Evolutionary conservation across 768 basidiomycete genomes (phyloP), one percentile per base, ranked within the genome.

Genomic region (Mycena floridula): DNA sequence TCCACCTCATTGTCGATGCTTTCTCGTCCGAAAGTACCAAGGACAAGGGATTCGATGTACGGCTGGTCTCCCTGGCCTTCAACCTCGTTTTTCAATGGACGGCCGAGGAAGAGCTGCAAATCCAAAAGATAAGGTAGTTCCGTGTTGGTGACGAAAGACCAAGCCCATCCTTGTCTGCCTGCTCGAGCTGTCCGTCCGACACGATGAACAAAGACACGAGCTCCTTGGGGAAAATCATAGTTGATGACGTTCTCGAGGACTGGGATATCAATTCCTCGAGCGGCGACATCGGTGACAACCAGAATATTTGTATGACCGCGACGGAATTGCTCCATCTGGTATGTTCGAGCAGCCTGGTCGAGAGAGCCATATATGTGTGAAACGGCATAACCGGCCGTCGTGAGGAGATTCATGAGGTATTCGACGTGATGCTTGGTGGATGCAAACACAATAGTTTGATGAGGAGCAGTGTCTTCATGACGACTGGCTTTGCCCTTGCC

Each of bases 381-480:
- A 15, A 90, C 84, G 2, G 89, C 70, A 59, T 95, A 99, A 9
- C 91, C 90, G 7, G 85, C 83, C 11, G 85, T 74, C 3, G 72
- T 73, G 43, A 99, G 74, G 4, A 99, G 70, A 35, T 76, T 77
- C 2, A 80, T 74, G 37, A 98, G 74, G 61, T 96, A 99, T 63
- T 98, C 96, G 56, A 99, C 93, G 54, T 99, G 96, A 57, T 99
- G 96, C 62, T 99, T 98, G 16, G 96, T 99, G 5, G 95, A 91
- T 3, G 85, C 83, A 56, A 99, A 99, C 7, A 99, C 76, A 40
- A 99, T 79, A 1, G 93, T 93, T 63, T 99, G 96, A 60, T 93
- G 85, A 20, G 89, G 81, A 2, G 81, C 81, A 6, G 78, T 79
- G 50, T 73, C 76, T 36, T 69, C 69, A 42, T 67, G 65, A 41